Base-by-base conservation (phyloP, 306 rosid species). In the Notholithocarpus densiflorus region DNA sequence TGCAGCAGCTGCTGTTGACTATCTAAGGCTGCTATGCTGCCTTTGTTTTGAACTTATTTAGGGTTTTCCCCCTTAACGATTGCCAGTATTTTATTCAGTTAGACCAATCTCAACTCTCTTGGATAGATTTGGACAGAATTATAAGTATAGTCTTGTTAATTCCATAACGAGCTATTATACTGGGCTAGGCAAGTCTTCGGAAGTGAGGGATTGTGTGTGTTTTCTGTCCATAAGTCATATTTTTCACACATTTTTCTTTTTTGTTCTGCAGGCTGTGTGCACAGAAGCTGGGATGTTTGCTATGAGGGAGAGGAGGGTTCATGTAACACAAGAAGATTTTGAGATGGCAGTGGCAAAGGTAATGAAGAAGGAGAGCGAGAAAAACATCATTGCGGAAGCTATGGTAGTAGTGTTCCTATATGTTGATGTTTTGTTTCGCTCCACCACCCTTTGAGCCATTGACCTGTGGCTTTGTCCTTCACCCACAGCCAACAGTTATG, bases 281-380 rank as follows among this genome's bases (percentile, higher is more conserved):
- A 96, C 99, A 48, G 99, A 96, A 87, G 98, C 99, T 6, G 99
- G 99, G 24, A 96, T 96, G 99, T 96, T 96, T 85, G 98, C 99
- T 48, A 76, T 96, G 86, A 91, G 99, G 80, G 98, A 91, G 88
- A 87, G 99, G 80, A 90, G 99, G 75, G 97, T 96, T 43, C 99
- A 93, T 20, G 99, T 96, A 52, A 92, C 98, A 2, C 96, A 96
- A 78, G 99, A 96, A 81, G 99, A 96, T 81, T 96, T 96, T 62
- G 99, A 96, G 89, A 96, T 96, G 97, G 99, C 97, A 4, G 99
- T 96, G 72, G 99, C 98, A 45, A 96, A 96, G 93, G 99, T 93
- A n/a, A 96, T 93, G 99, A 96, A 96, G 79, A 91, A 93, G 97
- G 99, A 96, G 75, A 91, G 92, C 0, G 96, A 93, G 87, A 96